Evolutionary conservation across 345 rosid species (phyloP), one percentile per base, ranked within the genome.

Genomic region (Melaleuca quinquenervia): DNA sequence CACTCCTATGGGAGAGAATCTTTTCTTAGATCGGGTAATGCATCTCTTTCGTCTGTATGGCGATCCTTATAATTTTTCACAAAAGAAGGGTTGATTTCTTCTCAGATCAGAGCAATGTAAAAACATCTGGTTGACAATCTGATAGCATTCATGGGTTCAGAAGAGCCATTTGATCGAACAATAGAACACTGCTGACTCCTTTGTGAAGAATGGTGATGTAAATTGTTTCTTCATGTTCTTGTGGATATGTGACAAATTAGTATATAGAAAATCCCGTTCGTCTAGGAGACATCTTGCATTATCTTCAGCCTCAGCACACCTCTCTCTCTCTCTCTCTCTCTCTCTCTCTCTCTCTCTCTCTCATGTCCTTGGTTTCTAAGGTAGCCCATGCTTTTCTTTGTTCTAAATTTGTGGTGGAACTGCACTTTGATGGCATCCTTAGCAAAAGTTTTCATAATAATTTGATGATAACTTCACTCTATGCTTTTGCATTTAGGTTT

Each of bases 11-110:
- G 92, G 95, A 44, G 98, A 93, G 91, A 94, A 94, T 89, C 95
- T 96, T 64, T 95, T 96, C 90, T 91, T 95, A n/a, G 99, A 95
- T 82, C 87, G 97, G 98, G 99, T 96, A 91, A 91, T 89, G 60
- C 51, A 16, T 85, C 52, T 85, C 52, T 82, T 89, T 82, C 41
- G 26, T 50, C 53, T 84, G 78, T 56, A 32, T 3, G 0, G 45
- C 11, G 11, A 45, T 32, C 41, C 24, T 32, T 64, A 32, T 8
- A 32, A 64, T 32, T 64, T 64, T 64, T 64, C 76, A 64, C 6
- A 10, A 18, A 16, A 64, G 78, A 64, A 16, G 78, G 78, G 4
- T 64, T 64, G 45, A 64, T 32, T 16, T 16, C 45, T 64, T 64
- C 78, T 32, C 8, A 12, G 24, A 64, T 64, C 22, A 64, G 16